These are phyloP conservation scores for Podochytrium sp. DNA, from an alignment of 192 early-diverging fungal species.

Conservation along the genomic window DNA sequence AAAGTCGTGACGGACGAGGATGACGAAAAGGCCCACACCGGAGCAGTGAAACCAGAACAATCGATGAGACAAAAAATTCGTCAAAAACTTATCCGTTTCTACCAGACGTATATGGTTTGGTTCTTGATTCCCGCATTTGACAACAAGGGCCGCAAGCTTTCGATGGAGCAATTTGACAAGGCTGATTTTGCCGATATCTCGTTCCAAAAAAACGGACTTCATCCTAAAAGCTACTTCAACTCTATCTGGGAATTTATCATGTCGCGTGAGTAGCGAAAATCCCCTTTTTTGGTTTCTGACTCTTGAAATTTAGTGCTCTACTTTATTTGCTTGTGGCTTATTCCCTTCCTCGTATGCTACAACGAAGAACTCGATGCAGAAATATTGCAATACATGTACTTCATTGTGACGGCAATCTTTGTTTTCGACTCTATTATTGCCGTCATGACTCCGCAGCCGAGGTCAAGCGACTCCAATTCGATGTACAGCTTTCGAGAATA, in stretches of 20 bases:
- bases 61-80: too few relatives aligned
- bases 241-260: constrained; percentile 10
- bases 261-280: not conserved
- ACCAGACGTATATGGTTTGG: constrained; percentile 34
- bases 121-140: constrained; percentile 16
- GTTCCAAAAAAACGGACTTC: not conserved
- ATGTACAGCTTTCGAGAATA: constrained; percentile 18
- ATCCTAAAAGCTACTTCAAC: constrained; percentile 18
- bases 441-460: not conserved
- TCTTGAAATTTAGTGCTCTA: not conserved
- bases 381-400: not conserved
- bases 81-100: constrained; percentile 22
- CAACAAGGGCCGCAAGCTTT: constrained; percentile 9
- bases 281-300: not conserved
- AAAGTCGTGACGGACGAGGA: not conserved
- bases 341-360: constrained; percentile 13
- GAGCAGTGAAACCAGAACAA: not conserved
- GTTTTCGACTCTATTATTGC: not conserved
- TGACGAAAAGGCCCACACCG: not conserved
- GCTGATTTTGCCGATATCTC: constrained; percentile 2
- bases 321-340: constrained; percentile 10
- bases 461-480: not conserved
- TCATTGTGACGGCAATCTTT: not conserved
- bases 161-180: constrained; percentile 6
- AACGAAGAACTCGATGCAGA: not conserved